Evolutionary conservation across 2,329 filamentous ascomycete species (phyloP), one percentile per base, ranked within the genome.

Genomic region (Aspergillus nomiae): DNA sequence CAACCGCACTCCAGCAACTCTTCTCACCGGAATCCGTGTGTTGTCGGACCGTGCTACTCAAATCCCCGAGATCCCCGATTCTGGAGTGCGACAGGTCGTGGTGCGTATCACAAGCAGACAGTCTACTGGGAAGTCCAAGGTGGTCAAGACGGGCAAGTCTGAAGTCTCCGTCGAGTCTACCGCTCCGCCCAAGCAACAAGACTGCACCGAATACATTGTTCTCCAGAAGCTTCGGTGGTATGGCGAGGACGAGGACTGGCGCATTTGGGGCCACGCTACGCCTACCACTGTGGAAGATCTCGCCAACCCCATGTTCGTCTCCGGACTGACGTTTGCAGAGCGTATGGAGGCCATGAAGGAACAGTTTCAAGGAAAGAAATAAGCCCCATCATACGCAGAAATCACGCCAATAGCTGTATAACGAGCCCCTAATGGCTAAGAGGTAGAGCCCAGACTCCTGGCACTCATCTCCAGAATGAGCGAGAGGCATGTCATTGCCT

Each of bases 181-280:
- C 36, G 67, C 65, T 28, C 65, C 71, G n/a, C 67, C 69, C 19
- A 79, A 78, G 70, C 70, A 76, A 58, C 79, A 79, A 71, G 77
- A 79, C 65, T 78, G 78, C 64, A 77, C 74, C 2, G 84, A 86
- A 70, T 84, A 85, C 64, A 68, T 85, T 34, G 83, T 85, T 16
- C 68, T 85, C 28, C 83, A 85, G 73, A 78, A 80, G 70, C 65
- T 80, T 38, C 70, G 78, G 41, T 74, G 78, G 70, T 74, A 74
- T 34, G 78, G 80, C 10, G 73, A 78, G 63, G 73, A 80, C 46
- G 74, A 75, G 14, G 71, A 76, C 19, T 86, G 84, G 84, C 80
- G 77, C 65, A 71, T 85, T 57, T 85, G 83, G 84, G 84, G 84
- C 4, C 78, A 78, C 61, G 69, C 78, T 53, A 76, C 76, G 32